Base-by-base conservation (phyloP, 768 basidiomycete genomes). In the Scleroderma citrinum region DNA sequence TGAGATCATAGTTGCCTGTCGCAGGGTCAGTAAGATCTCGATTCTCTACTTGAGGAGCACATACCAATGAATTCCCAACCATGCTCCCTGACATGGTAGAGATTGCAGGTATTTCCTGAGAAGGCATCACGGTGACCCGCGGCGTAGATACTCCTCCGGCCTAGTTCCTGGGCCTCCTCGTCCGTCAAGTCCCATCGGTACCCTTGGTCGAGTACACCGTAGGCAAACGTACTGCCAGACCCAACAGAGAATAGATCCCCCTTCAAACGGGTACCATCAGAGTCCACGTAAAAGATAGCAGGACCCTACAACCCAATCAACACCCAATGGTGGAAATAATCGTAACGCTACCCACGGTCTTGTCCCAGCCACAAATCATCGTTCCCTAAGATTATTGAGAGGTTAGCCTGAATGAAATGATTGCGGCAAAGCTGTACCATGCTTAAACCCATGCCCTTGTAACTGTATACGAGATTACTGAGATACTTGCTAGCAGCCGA, bases 281-380 rank as follows among this genome's bases (percentile, higher is more conserved):
- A 93, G 69, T 99, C 96, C 45, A 99, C 96, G 65, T 98, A 98
- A 73, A 93, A 98, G 23, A 99, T 75, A 19, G 91, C 82, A 17
- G 94, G 93, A 1, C 94, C 96, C 83, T 90, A 62, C 47, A 47
- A 50, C 48, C 23, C 35, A 10, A 44, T 62, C 35, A 56, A 36
- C n/a, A 44, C 7, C 49, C 34, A 54, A 42, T 44, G 43, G 24
- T 47, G 10, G 44, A 43, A 40, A 23, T 19, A 10, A 44, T n/a
- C 21, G 19, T 46, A 30, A 29, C 36, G 24, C 14, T 5, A 70
- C 85, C 59, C 52, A 87, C 89, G 12, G 94, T 97, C 75, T 98
- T 98, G 71, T 99, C 96, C 93, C 94, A 98, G 23, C 96, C 96
- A 60, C 94, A 97, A 49, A 99, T 94, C 96, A 98, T 99, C 0